Percentiles rank a stretch among this genome's conserved stretches.
Evolutionary conservation across 176 grass and related monocot species (phyloP).

Genomic region (Oryza meridionalis): DNA sequence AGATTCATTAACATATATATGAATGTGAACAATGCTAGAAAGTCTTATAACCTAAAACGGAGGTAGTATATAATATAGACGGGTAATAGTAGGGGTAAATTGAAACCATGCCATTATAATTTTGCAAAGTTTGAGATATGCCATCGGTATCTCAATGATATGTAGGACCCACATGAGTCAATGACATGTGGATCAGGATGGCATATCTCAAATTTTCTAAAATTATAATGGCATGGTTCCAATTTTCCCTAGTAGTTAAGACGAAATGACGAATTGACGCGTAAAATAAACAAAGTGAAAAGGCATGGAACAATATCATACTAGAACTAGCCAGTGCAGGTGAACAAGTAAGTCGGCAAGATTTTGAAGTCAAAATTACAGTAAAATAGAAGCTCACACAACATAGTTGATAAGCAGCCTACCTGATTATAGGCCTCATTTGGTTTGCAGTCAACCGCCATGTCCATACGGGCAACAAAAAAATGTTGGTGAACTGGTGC

Average conservation of each 20-base stretch:
- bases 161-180: too few relatives aligned
- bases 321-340: background rate
- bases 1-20: too few relatives aligned
- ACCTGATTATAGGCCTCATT: conserved; percentile 98
- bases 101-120: too few relatives aligned
- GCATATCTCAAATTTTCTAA: too few relatives aligned
- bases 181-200: too few relatives aligned
- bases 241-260: too few relatives aligned
- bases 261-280: background rate
- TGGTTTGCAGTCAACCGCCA: conserved; percentile 96
- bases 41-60: too few relatives aligned
- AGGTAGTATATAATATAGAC: background rate
- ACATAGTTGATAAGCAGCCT: background rate
- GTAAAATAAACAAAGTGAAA: background rate
- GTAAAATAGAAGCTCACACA: background rate
- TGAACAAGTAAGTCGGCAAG: background rate
- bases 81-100: background rate
- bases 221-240: too few relatives aligned
- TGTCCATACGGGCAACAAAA: conserved; percentile 41
- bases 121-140: too few relatives aligned
- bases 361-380: conserved; percentile 3
- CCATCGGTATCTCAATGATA: too few relatives aligned
- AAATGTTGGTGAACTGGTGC: conserved; percentile 99
- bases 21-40: too few relatives aligned
- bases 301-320: background rate